Base-by-base conservation (phyloP, 116 monocot genomes). In the Iris pallida region DNA sequence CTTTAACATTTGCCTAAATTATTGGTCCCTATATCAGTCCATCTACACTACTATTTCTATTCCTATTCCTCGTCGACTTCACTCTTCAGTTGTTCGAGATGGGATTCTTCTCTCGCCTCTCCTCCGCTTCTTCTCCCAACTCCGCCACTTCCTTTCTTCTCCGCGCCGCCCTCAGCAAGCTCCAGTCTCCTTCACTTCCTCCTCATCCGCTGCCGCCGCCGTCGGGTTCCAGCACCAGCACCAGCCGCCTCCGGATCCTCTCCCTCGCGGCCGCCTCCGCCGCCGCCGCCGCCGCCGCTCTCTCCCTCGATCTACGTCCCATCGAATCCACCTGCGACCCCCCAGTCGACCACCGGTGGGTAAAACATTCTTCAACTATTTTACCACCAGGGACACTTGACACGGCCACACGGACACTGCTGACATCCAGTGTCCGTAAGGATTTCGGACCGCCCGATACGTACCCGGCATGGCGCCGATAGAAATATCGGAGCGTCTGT, bases 251-350 rank as follows among this genome's bases (percentile, higher is more conserved):
- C 5, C 11, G 14, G 16, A 55, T 55, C 58, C 58, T 58, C 58
- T 30, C 75, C 16, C 69, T 84, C 65, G 9, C 82, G 70, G 72
- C 81, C 62, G 53, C 80, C 64, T 73, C 79, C 55, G 52, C 71
- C 53, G 87, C 82, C 53, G 68, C 76, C 43, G 78, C 78, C 2
- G 74, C 73, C 5, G 3, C 62, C 45, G 63, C 61, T n/a, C 65
- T 87, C 60, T 52, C 44, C 17, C 41, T 73, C 15, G 82, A 81
- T 10, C 72, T 80, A 66, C 64, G 52, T 42, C 70, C 67, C 64
- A 6, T 48, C 8, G 66, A 71, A 4, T 61, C 88, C 40, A 45
- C 69, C 16, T 92, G 89, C 71, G 96, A 92, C 51, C 5, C 84
- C 48, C 79, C 75, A 43, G 20, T 72, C 54, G 77, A 82, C 57